Percentiles rank a stretch among this genome's conserved stretches.
These are phyloP conservation scores for Phytophthora cryptogea DNA, from an alignment of 352 stramenopile genomes.

Conservation along the genomic window DNA sequence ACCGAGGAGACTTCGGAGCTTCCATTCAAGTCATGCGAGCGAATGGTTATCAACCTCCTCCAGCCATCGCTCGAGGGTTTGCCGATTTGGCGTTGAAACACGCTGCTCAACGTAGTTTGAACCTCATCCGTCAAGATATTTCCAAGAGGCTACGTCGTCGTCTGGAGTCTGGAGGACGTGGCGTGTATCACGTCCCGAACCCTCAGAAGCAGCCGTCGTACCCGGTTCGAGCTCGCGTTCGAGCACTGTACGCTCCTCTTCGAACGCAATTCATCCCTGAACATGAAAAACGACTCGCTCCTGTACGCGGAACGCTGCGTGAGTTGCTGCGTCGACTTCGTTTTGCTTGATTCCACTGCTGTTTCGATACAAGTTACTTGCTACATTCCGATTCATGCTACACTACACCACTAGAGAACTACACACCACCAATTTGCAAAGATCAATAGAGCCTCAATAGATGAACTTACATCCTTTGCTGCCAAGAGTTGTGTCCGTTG, in stretches of 20 bases:
- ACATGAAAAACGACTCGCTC: slow-evolving; percentile 11
- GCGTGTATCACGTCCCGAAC: slow-evolving; percentile 22
- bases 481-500: no score
- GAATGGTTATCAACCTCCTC: slow-evolving; percentile 22
- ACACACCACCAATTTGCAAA: background rate
- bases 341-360: background rate
- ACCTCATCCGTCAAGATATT: slow-evolving; percentile 23
- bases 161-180: slow-evolving; percentile 14
- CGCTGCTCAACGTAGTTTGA: slow-evolving; percentile 26
- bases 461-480: no score
- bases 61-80: slow-evolving; percentile 24
- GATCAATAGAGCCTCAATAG: background rate
- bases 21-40: slow-evolving; percentile 31
- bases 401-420: slow-evolving; percentile 8
- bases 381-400: no score
- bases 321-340: slow-evolving; percentile 19
- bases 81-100: slow-evolving; percentile 28
- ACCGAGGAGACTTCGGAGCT: slow-evolving; percentile 12
- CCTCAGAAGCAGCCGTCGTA: slow-evolving; percentile 19
- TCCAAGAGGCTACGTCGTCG: slow-evolving; percentile 23
- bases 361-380: no score
- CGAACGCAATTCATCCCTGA: background rate
- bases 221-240: slow-evolving; percentile 21
- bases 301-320: slow-evolving; percentile 10
- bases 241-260: slow-evolving; percentile 9